Base-by-base conservation (phyloP, 2,329 filamentous ascomycete genomes). In the Blastomyces gilchristii region DNA sequence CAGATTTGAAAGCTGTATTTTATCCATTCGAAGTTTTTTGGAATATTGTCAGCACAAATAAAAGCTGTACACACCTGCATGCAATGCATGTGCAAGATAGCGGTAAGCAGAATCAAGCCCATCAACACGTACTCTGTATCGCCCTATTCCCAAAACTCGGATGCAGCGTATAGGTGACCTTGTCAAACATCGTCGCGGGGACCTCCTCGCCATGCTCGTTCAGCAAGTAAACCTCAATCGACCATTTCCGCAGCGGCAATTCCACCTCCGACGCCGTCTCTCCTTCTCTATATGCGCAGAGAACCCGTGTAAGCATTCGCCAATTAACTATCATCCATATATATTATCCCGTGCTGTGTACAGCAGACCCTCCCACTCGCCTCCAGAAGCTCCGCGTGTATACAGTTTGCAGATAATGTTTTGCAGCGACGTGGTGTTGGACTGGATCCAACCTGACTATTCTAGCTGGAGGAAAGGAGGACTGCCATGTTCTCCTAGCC, bases 211-310 rank as follows among this genome's bases (percentile, higher is more conserved):
- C 92, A 67, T 90, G 85, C 70, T 95, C 89, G 68, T 96, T 91
- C 62, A 97, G 76, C 61, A 97, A 77, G 77, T 85, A 90, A 69
- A 99, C 81, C 77, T 89, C 87, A 74, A 97, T 89, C 68, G 85
- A 91, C 94, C 94, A 99, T 77, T 85, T 82, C 75, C 94, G 88
- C 85, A 97, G 92, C 12, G 94, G 94, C 72, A 92, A 96, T 70
- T 92, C 89, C 67, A 91, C 83, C 49, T 88, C 88, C 16, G 90
- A 88, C 25, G 89, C 86, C 74, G 92, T 91, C 72, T 90, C 85
- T 72, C 88, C 91, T 72, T 73, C 71, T 54, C 61, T 58, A 22
- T 61, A 62, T 14, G 58, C 12, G 18, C 37, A 39, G 25, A 14
- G 5, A 31, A 25, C 37, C 9, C 18, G n/a, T 52, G 16, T 60